A percentile compares a stretch with the other conserved stretches of the same genome.
Conservation (phyloP, 768 basidiomycete genomes). For the Trametes gibbosa region DNA sequence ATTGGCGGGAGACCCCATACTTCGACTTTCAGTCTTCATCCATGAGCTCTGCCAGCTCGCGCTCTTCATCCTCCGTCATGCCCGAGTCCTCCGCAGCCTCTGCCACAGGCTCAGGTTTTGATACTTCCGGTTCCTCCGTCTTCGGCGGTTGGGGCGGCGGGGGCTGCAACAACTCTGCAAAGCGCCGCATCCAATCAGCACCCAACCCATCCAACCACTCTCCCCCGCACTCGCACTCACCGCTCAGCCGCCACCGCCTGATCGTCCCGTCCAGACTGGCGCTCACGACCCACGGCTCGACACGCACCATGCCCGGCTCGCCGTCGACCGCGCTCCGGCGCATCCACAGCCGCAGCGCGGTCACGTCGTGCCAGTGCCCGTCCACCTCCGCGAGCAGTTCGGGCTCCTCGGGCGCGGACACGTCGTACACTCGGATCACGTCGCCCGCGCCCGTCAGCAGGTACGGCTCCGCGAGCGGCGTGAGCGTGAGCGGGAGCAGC, state of each 20-base stretch:
- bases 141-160: slow-evolving; percentile 8
- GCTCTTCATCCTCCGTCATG: slow-evolving; percentile 87
- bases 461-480: slow-evolving; percentile 67
- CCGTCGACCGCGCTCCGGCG: slow-evolving; percentile 45
- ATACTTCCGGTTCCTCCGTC: not conserved
- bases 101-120: slow-evolving; percentile 11
- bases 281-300: slow-evolving; percentile 82
- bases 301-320: slow-evolving; percentile 42
- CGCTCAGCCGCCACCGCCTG: slow-evolving; percentile 75
- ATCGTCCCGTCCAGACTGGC: slow-evolving; percentile 86
- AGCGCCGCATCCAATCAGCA: not conserved
- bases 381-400: slow-evolving; percentile 74
- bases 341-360: slow-evolving; percentile 70
- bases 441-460: slow-evolving; percentile 85
- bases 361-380: slow-evolving; percentile 90
- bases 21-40: slow-evolving; percentile 25
- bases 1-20: not conserved
- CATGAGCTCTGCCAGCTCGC: slow-evolving; percentile 83
- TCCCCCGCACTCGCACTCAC: slow-evolving; percentile 32
- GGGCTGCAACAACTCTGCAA: slow-evolving; percentile 18
- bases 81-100: slow-evolving; percentile 23
- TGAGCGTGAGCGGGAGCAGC: slow-evolving; percentile 64
- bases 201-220: not conserved
- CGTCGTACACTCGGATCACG: slow-evolving; percentile 74
- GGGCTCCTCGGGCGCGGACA: slow-evolving; percentile 63